Conservation (phyloP, 352 stramenopile species). For the Pythium diclinum region DNA sequence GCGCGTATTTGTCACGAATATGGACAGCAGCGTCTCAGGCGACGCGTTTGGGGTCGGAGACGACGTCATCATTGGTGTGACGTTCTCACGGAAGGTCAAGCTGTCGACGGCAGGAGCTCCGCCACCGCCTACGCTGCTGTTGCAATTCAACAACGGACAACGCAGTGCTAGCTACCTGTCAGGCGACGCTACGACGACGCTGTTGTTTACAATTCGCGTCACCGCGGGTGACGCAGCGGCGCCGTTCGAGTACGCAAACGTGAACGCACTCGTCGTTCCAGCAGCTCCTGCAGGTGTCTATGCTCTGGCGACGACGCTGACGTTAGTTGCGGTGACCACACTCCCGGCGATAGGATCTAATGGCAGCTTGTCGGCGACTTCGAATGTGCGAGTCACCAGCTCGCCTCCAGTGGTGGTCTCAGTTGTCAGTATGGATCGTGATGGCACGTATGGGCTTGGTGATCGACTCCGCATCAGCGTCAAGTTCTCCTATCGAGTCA, state of each 20-base stretch:
- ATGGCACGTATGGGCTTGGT: constrained; percentile 46
- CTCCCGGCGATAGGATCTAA: constrained; percentile 33
- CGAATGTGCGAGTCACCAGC: constrained; percentile 35
- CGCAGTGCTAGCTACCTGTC: constrained; percentile 38
- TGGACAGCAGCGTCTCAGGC: constrained; percentile 24
- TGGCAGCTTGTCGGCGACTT: constrained; percentile 42
- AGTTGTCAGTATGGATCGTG: constrained; percentile 29
- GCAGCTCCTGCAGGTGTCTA: constrained; percentile 31
- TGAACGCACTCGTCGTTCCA: constrained; percentile 30
- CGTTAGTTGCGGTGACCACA: constrained; percentile 24
- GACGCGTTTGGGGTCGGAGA: constrained; percentile 42
- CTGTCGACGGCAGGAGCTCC: constrained; percentile 1
- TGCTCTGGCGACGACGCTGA: constrained; percentile 44
- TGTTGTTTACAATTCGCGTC: constrained; percentile 49
- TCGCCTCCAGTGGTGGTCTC: constrained; percentile 36
- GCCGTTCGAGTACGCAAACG: constrained; percentile 38
- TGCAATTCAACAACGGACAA: constrained; percentile 35
- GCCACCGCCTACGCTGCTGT: constrained; percentile 27
- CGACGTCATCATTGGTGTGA: constrained; percentile 39
- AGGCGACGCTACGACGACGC: constrained; percentile 31
- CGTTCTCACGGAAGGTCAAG: constrained; percentile 42
- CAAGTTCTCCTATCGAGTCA: constrained; percentile 53
- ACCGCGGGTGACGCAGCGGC: constrained; percentile 29
- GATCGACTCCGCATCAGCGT: constrained; percentile 44
- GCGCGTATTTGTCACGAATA: constrained; percentile 38